phyloP scores from a whole-genome alignment of 352 stramenopile species.

The Blastocystis sp. region DNA sequence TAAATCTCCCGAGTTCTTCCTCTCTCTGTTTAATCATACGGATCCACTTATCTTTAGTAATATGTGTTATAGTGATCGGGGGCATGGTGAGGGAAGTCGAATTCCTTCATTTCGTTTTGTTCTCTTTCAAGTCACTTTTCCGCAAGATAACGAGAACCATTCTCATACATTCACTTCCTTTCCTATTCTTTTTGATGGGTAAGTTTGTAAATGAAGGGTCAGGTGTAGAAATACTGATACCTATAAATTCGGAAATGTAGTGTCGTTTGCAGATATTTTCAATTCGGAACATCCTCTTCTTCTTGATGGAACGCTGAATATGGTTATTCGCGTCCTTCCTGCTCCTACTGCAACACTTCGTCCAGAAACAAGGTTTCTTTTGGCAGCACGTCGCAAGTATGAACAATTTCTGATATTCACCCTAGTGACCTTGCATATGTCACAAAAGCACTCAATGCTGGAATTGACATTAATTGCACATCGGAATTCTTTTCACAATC shows the following conservation, averaged over 20 bases:
- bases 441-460: neutral
- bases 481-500: conserved; percentile 47
- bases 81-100: neutral
- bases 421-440: neutral
- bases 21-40: neutral
- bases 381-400: conserved; percentile 22
- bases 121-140: neutral
- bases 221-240: neutral
- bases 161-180: conserved; percentile 22
- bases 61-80: neutral
- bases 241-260: conserved; percentile 29
- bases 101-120: neutral
- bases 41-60: neutral
- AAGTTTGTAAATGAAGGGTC: neutral
- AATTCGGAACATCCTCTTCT: neutral
- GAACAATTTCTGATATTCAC: neutral
- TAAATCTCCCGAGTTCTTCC: conserved; percentile 4
- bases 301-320: neutral
- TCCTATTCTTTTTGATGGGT: conserved; percentile 38
- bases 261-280: neutral
- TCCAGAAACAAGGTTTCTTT: conserved; percentile 18
- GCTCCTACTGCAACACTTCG: neutral
- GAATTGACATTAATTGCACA: conserved; percentile 22
- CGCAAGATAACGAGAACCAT: neutral
- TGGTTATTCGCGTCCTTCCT: conserved; percentile 19